Evolutionary conservation across 768 basidiomycete species (phyloP).

Genomic region (Kwoniella newhampshirensis): DNA sequence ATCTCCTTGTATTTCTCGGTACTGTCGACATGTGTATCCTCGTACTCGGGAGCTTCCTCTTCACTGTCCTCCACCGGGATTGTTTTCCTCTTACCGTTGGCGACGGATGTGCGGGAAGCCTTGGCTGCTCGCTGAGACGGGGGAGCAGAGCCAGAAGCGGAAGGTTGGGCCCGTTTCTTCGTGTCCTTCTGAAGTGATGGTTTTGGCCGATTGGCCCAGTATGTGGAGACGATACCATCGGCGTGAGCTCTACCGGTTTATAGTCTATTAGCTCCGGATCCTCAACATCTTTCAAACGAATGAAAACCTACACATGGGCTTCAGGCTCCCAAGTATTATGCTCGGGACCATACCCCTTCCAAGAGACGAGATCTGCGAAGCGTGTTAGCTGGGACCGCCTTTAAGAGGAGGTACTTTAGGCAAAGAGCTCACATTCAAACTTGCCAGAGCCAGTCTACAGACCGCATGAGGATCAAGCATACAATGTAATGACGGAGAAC

Average conservation of each 20-base stretch:
- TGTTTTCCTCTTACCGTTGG: constrained; percentile 10
- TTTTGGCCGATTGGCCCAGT: constrained; percentile 43
- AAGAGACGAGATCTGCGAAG: constrained; percentile 42
- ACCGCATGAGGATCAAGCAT: background rate
- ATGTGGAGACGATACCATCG: constrained; percentile 34
- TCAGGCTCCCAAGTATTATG: constrained; percentile 51
- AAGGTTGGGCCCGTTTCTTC: constrained; percentile 20
- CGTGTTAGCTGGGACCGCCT: background rate
- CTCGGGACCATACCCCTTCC: constrained; percentile 52
- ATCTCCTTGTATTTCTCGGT: constrained; percentile 43
- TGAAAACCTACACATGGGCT: constrained; percentile 42
- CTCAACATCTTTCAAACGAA: too few species aligned
- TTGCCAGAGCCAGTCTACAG: constrained; percentile 13
- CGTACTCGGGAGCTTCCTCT: constrained; percentile 22
- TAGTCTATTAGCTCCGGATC: too few species aligned
- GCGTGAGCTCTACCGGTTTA: constrained; percentile 29
- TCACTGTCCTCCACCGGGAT: constrained; percentile 17
- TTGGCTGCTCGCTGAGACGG: constrained; percentile 21
- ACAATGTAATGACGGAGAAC: too few species aligned
- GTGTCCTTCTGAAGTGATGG: constrained; percentile 10
- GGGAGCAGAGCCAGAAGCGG: constrained; percentile 10
- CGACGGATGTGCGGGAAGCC: constrained; percentile 7
- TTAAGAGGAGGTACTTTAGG: background rate
- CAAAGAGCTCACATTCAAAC: constrained; percentile 39
- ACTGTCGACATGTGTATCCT: constrained; percentile 37